Conservation (phyloP, 345 rosid species). For the Euphorbia lathyris region DNA sequence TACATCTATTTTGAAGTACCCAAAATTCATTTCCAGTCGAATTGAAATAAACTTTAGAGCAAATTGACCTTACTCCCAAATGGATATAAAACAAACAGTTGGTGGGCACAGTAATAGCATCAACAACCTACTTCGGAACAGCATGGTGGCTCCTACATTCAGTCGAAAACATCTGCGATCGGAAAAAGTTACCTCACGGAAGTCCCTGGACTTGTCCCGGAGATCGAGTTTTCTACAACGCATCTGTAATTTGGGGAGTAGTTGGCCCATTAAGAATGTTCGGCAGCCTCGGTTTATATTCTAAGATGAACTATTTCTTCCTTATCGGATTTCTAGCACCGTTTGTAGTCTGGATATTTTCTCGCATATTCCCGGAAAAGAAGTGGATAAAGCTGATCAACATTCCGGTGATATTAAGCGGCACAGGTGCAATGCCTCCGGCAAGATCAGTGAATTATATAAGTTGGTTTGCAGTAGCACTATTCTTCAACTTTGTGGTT, state of each 20-base stretch:
- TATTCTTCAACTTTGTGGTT: conserved; percentile 20
- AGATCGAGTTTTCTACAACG: conserved; percentile 46
- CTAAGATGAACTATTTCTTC: conserved; percentile 53
- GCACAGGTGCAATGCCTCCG: conserved; percentile 21
- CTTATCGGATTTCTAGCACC: conserved; percentile 48
- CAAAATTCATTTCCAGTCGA: too few relatives aligned
- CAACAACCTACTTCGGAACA: conserved; percentile 43
- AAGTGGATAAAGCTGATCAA: conserved; percentile 44
- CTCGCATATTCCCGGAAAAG: conserved; percentile 29
- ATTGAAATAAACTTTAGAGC: too few relatives aligned
- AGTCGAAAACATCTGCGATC: conserved; percentile 37
- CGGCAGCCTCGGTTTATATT: conserved; percentile 39
- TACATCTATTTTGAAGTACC: too few relatives aligned
- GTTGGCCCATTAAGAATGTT: conserved; percentile 51
- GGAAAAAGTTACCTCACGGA: conserved; percentile 30
- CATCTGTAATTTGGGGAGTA: conserved; percentile 60
- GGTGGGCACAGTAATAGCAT: conserved; percentile 41
- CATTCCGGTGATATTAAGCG: conserved; percentile 38
- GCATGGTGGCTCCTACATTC: conserved; percentile 55
- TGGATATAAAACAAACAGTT: conserved; percentile 19
- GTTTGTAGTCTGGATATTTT: conserved; percentile 41
- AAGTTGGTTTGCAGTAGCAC: conserved; percentile 16
- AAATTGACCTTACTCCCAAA: too few relatives aligned
- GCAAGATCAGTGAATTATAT: conserved; percentile 17
- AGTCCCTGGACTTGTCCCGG: conserved; percentile 61